A percentile compares a stretch with the other conserved stretches of the same genome.
Evolutionary conservation across 2,329 filamentous ascomycete genomes (phyloP).

Genomic region (Paraphaeosphaeria sporulosa): DNA sequence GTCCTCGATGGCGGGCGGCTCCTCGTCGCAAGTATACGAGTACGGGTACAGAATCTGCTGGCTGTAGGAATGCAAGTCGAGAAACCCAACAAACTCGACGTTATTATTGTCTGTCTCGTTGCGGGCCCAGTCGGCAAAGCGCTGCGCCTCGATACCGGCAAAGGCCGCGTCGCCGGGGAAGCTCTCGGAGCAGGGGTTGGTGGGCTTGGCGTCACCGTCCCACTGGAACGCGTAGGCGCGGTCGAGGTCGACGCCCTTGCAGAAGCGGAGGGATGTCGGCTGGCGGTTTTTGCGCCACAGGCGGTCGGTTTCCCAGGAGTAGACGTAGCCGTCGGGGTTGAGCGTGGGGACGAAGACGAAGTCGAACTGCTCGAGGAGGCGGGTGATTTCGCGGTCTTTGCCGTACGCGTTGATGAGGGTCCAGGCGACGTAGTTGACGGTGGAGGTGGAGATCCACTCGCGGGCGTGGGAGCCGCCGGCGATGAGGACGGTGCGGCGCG

Average conservation of each 20-base stretch:
- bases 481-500: slow-evolving; percentile 79
- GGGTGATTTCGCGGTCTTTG: slow-evolving; percentile 73
- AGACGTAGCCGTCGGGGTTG: slow-evolving; percentile 94
- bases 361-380: slow-evolving; percentile 83
- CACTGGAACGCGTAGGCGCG: slow-evolving; percentile 86
- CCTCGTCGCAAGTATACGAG: slow-evolving; percentile 78
- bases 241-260: slow-evolving; percentile 87
- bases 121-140: slow-evolving; percentile 81
- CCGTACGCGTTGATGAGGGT: slow-evolving; percentile 84
- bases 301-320: slow-evolving; percentile 89
- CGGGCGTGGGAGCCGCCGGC: slow-evolving; percentile 89
- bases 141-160: slow-evolving; percentile 78
- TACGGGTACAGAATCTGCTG: slow-evolving; percentile 95
- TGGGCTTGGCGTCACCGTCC: slow-evolving; percentile 69
- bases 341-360: slow-evolving; percentile 86
- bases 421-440: slow-evolving; percentile 90
- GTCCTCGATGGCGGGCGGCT: slow-evolving; percentile 88
- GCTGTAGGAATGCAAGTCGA: slow-evolving; percentile 94
- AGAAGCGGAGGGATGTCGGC: slow-evolving; percentile 80
- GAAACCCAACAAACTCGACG: slow-evolving; percentile 79
- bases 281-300: slow-evolving; percentile 96
- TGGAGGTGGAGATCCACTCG: slow-evolving; percentile 95
- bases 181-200: slow-evolving; percentile 88
- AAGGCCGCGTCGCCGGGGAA: slow-evolving; percentile 87
- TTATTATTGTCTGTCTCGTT: slow-evolving; percentile 77